Evolutionary conservation across 2,329 filamentous ascomycete genomes (phyloP), one percentile per base, ranked within the genome.

Genomic region (Trichoderma brevicompactum): DNA sequence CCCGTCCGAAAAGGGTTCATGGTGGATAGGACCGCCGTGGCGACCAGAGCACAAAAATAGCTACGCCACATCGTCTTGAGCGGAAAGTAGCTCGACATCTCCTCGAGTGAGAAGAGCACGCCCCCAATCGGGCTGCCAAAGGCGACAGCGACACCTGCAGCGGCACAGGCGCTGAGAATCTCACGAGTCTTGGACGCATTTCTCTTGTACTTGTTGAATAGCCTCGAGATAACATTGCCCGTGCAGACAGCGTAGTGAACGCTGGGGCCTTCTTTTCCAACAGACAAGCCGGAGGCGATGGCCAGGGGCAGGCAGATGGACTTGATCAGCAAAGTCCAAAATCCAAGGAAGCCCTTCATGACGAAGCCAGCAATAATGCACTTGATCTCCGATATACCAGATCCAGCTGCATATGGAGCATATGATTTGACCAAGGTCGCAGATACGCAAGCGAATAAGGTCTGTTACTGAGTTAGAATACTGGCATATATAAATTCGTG

Each of bases 211-310:
- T 97, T 98, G 75, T 89, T 87, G 75, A 99, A 99, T 69, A 97
- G 85, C 53, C 92, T 85, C 36, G 93, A 97, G 66, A 99, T 95
- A 69, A 99, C 94, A 76, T 97, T 98, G 65, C 95, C 95, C 0
- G 94, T 97, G 74, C 95, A 98, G 7, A 98, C 95, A 3, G 95
- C 95, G 75, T 98, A 99, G 77, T 99, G 95, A n/a, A 99, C 95
- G 77, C 94, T 97, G 0, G 95, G 95, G 0, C 95, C 95, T 79
- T 99, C 95, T 75, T 99, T 99, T 63, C 95, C 95, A 12, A 99
- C 93, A 0, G 93, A 97, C 28, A 99, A 81, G 2, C 95, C 95
- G 1, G 94, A 97, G 12, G 91, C 94, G 75, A 99, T 99, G 49
- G 94, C 92, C 50, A 99, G 82, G 1, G 95, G 95, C 54, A 99